Evolutionary conservation across 2,329 filamentous ascomycete species (phyloP), one percentile per base, ranked within the genome.

Genomic region (Claviceps purpurea): DNA sequence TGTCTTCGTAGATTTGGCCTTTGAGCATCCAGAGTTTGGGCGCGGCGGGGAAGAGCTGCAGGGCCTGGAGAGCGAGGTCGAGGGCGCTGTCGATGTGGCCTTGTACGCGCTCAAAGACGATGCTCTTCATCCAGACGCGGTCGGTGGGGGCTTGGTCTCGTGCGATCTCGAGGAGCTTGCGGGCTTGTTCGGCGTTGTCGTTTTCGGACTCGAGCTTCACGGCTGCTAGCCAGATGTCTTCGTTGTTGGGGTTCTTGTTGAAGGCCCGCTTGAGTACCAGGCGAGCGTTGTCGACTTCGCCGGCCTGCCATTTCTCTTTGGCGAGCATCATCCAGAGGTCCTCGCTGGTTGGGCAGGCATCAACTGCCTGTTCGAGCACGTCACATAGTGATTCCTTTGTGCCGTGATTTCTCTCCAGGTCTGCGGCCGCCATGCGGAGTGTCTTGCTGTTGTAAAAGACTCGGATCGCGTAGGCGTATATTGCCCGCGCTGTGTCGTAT

Each of bases 11-110:
- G 56, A 97, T 93, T 65, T 98, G 93, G 0, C 94, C 93, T 70
- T 98, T 98, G 73, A 95, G 87, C 87, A 97, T 96, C 85, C 91
- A 96, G 24, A 98, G 76, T 69, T 97, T 97, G 50, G 88, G 78
- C 13, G 85, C 81, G 45, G 82, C 79, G 1, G 93, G 91, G 71
- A 95, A 98, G 10, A 88, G 77, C 58, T 90, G 84, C 39, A 98
- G 73, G 1, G 85, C 93, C 64, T 94, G 85, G 54, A 90, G 88
- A 44, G 87, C 87, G 11, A 98, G 81, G 61, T 94, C 87, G 14
- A 98, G 76, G 0, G 93, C 90, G 1, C 82, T 81, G 47, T 95
- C 88, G 26, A 75, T 75, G 60, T 93, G 85, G 52, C 84, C 85
- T 22, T 88, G 74, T 59, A 95, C 88, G 14, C 93, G 81, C 68